These are phyloP conservation scores for Penicillium chermesinum DNA, from an alignment of 495 filamentous ascomycete species.

Conservation along the genomic window DNA sequence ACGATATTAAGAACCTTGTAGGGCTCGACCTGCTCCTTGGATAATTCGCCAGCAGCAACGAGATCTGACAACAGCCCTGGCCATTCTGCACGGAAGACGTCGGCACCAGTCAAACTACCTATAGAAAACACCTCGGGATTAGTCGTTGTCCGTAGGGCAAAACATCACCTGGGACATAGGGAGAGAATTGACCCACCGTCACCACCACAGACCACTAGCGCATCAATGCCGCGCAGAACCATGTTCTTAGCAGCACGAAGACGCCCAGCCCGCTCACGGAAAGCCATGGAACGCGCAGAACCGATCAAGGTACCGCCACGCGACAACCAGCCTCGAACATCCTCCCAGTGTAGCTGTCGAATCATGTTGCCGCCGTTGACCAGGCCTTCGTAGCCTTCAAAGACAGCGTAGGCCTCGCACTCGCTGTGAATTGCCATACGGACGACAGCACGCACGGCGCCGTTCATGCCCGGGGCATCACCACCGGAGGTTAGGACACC, in stretches of 20 bases:
- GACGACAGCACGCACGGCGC: conserved; percentile 86
- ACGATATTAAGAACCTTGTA: conserved; percentile 89
- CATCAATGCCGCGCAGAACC: conserved; percentile 87
- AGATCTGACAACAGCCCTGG: conserved; percentile 79
- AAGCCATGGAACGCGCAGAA: conserved; percentile 83
- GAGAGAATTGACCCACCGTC: too few species aligned
- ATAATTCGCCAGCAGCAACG: conserved; percentile 62
- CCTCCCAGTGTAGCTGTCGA: conserved; percentile 81
- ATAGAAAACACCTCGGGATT: too few species aligned
- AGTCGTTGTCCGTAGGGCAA: too few species aligned
- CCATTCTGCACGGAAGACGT: conserved; percentile 91
- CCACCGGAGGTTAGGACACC: conserved; percentile 95
- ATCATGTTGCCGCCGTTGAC: conserved; percentile 88
- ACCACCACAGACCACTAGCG: conserved; percentile 93
- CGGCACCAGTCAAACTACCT: conserved; percentile 83
- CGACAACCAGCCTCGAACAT: conserved; percentile 90
- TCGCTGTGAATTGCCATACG: conserved; percentile 82
- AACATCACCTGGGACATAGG: too few species aligned
- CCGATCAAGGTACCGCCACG: conserved; percentile 97
- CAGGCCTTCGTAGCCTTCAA: conserved; percentile 94
- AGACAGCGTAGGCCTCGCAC: conserved; percentile 84
- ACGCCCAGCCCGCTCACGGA: conserved; percentile 80
- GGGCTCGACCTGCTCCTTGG: conserved; percentile 59
- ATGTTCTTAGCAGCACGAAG: conserved; percentile 87
- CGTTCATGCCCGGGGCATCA: conserved; percentile 98